These are phyloP conservation scores for Vaccinium myrtillus DNA, from an alignment of 148 eudicot genomes.

Conservation along the genomic window DNA sequence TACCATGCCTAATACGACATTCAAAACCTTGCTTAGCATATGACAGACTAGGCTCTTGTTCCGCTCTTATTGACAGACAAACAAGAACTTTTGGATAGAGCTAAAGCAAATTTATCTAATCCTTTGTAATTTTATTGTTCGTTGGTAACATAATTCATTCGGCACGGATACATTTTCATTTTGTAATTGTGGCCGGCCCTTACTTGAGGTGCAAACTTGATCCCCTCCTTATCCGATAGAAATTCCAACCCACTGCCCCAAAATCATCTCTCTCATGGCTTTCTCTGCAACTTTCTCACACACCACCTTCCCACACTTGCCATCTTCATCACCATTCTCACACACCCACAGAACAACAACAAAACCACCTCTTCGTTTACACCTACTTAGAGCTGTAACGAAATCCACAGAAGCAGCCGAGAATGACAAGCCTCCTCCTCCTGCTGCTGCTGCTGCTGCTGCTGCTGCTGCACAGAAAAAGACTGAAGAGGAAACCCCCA, in stretches of 20 bases:
- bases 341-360: background rate
- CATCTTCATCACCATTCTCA: background rate
- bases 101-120: too few relatives aligned
- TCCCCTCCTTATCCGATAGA: background rate
- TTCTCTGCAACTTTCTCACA: background rate
- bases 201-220: background rate
- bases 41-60: too few relatives aligned
- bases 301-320: background rate
- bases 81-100: too few relatives aligned
- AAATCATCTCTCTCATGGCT: conserved; percentile 1
- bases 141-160: too few relatives aligned
- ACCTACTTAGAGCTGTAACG: background rate
- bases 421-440: conserved; percentile 8
- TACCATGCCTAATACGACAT: too few relatives aligned
- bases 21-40: too few relatives aligned
- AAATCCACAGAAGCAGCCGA: conserved; percentile 3
- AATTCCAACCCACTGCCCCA: background rate
- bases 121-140: too few relatives aligned
- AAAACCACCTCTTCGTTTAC: background rate
- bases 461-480: background rate
- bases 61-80: too few relatives aligned
- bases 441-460: background rate
- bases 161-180: background rate
- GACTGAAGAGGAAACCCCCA: background rate
- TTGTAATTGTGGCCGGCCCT: background rate